Conservation (phyloP, 2,329 filamentous ascomycete genomes). For the Sordariomycetes sp. region DNA sequence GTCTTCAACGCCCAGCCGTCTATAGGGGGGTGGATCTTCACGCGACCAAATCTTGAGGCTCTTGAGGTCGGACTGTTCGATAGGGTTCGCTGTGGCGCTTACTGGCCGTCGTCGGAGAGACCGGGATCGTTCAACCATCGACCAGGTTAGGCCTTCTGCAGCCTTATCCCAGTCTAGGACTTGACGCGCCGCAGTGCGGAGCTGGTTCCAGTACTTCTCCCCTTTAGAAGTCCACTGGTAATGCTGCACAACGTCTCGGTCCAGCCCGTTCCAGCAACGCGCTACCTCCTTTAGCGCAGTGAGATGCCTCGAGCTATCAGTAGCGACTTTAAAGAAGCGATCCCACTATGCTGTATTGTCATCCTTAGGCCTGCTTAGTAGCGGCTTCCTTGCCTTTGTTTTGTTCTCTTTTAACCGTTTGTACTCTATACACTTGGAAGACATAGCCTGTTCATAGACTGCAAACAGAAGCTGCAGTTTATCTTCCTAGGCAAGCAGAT, state of each 20-base stretch:
- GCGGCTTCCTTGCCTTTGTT: not conserved
- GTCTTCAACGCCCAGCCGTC: not conserved
- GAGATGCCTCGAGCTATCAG: not conserved
- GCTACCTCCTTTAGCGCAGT: not conserved
- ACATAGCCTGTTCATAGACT: slow-evolving; percentile 2
- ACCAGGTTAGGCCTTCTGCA: not conserved
- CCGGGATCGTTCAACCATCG: not conserved
- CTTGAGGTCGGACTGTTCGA: not conserved
- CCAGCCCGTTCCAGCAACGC: slow-evolving; percentile 1
- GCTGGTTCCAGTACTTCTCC: slow-evolving; percentile 7
- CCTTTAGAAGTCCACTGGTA: slow-evolving; percentile 7
- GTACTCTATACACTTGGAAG: not conserved
- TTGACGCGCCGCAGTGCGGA: slow-evolving; percentile 3
- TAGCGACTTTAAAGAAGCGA: not conserved
- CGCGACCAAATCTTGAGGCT: not conserved
- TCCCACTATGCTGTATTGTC: not conserved
- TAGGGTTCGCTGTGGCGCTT: not conserved
- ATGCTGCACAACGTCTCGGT: slow-evolving; percentile 6
- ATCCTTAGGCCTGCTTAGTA: not conserved
- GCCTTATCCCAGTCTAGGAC: not conserved
- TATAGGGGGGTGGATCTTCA: not conserved
- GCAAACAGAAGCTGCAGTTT: slow-evolving; percentile 5
- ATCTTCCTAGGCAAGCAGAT: slow-evolving; percentile 2
- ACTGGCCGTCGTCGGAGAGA: not conserved
- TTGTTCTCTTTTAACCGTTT: not conserved